These are phyloP conservation scores for Pestalotiopsis sp. DNA, from an alignment of 2,329 filamentous ascomycete genomes.

Conservation along the genomic window DNA sequence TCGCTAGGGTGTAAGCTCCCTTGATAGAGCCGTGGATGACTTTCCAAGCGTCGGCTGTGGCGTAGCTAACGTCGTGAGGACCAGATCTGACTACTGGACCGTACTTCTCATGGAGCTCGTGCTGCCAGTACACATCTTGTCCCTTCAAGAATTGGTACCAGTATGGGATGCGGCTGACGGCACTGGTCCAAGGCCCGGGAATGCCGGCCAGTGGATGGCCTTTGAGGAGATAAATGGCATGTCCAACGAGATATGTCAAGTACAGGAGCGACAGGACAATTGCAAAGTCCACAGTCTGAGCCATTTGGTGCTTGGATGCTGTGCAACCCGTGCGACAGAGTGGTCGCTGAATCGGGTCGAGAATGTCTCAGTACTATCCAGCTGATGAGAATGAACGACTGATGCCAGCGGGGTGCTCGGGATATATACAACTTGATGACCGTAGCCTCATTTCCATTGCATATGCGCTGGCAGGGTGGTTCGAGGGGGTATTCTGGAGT, in stretches of 20 bases:
- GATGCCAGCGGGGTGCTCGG: neutral
- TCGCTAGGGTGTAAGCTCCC: slow-evolving; percentile 6
- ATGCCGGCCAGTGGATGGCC: slow-evolving; percentile 26
- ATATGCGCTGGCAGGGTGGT: neutral
- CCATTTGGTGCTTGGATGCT: neutral
- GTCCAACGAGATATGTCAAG: slow-evolving; percentile 13
- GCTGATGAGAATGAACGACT: neutral
- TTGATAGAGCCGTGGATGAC: slow-evolving; percentile 22
- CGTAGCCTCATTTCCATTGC: neutral
- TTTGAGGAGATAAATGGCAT: slow-evolving; percentile 23
- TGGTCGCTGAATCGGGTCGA: neutral
- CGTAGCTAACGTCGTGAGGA: slow-evolving; percentile 25
- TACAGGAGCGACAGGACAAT: neutral
- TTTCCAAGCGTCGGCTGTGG: slow-evolving; percentile 23
- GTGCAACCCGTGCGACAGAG: neutral
- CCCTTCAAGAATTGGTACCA: slow-evolving; percentile 23
- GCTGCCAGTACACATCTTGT: slow-evolving; percentile 24
- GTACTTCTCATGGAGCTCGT: slow-evolving; percentile 22
- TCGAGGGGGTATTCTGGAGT: neutral
- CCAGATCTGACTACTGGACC: slow-evolving; percentile 24
- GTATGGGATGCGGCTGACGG: slow-evolving; percentile 26
- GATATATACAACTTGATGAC: neutral
- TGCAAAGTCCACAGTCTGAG: neutral
- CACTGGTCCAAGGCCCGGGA: slow-evolving; percentile 23
- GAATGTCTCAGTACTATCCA: neutral